These are phyloP conservation scores for Scedosporium minutisporum DNA, from an alignment of 2,329 filamentous ascomycete genomes.

Conservation along the genomic window DNA sequence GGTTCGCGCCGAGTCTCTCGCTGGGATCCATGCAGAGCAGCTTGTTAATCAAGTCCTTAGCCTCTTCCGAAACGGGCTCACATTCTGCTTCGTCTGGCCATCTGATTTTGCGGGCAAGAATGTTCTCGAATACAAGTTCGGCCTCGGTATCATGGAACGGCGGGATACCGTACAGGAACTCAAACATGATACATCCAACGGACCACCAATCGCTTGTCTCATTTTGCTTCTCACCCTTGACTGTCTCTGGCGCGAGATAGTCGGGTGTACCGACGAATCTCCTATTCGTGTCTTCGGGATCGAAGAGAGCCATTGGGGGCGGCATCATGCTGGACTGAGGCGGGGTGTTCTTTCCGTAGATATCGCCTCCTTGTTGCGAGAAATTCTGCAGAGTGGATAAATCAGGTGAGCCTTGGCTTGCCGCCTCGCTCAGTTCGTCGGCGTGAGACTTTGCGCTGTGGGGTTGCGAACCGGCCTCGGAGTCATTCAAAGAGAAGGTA, in stretches of 20 bases:
- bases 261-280: constrained; percentile 95
- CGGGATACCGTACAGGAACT: constrained; percentile 86
- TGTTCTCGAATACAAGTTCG: constrained; percentile 95
- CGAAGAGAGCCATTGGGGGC: constrained; percentile 89
- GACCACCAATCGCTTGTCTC: constrained; percentile 99
- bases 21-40: constrained; percentile 77
- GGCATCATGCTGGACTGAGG: constrained; percentile 62
- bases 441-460: constrained; percentile 48
- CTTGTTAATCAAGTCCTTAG: constrained; percentile 89
- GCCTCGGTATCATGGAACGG: constrained; percentile 87
- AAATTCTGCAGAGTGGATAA: constrained; percentile 51
- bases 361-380: constrained; percentile 15
- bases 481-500: constrained; percentile 64
- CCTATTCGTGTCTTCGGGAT: constrained; percentile 85
- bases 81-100: constrained; percentile 82
- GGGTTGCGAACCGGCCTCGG: constrained; percentile 28
- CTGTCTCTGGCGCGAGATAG: constrained; percentile 93
- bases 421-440: constrained; percentile 66
- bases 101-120: constrained; percentile 76
- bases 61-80: constrained; percentile 66
- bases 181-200: constrained; percentile 94
- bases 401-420: constrained; percentile 69
- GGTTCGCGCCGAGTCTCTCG: constrained; percentile 76
- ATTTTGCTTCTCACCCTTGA: constrained; percentile 89
- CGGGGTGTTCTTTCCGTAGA: constrained; percentile 6